A percentile compares a stretch with the other conserved stretches of the same genome.
Evolutionary conservation across 2,329 filamentous ascomycete species (phyloP).

Genomic region (Claviceps digitariae): DNA sequence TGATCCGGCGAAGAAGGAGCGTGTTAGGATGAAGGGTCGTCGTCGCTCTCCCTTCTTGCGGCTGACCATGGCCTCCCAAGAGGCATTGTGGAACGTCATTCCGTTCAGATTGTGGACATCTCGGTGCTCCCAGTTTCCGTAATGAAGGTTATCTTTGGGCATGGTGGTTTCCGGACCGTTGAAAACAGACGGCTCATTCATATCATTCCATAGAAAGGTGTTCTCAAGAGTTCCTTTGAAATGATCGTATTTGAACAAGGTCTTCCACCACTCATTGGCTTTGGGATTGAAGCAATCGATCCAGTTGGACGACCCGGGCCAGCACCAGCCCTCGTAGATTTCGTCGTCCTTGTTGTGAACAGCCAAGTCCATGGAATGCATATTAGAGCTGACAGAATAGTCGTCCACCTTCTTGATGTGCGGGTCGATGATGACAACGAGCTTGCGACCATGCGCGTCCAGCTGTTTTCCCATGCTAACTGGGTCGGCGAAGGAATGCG

Average conservation of each 20-base stretch:
- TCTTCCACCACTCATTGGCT: conserved; percentile 80
- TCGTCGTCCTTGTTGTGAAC: conserved; percentile 83
- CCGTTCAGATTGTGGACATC: conserved; percentile 95
- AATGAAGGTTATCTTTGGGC: conserved; percentile 95
- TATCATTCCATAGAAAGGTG: conserved; percentile 96
- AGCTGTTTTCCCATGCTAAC: conserved; percentile 79
- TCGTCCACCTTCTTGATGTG: conserved; percentile 87
- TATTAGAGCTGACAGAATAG: conserved; percentile 64
- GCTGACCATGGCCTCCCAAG: conserved; percentile 68
- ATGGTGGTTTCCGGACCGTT: conserved; percentile 97
- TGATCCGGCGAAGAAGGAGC: conserved; percentile 82
- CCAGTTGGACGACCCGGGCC: conserved; percentile 96
- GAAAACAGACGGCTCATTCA: conserved; percentile 99
- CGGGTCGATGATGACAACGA: conserved; percentile 90
- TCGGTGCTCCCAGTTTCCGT: conserved; percentile 88
- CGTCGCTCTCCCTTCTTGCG: conserved; percentile 76
- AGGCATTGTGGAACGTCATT: conserved; percentile 90
- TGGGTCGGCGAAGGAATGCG: conserved; percentile 74
- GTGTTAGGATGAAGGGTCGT: conserved; percentile 84
- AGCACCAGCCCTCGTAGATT: conserved; percentile 94
- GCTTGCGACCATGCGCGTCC: conserved; percentile 71
- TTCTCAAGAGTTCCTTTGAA: conserved; percentile 83
- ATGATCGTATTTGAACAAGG: conserved; percentile 71
- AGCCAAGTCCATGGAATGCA: conserved; percentile 72
- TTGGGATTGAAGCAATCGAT: conserved; percentile 92